phyloP scores from a whole-genome alignment of 495 filamentous ascomycete genomes.

The Sabuloglossum arenarium region DNA sequence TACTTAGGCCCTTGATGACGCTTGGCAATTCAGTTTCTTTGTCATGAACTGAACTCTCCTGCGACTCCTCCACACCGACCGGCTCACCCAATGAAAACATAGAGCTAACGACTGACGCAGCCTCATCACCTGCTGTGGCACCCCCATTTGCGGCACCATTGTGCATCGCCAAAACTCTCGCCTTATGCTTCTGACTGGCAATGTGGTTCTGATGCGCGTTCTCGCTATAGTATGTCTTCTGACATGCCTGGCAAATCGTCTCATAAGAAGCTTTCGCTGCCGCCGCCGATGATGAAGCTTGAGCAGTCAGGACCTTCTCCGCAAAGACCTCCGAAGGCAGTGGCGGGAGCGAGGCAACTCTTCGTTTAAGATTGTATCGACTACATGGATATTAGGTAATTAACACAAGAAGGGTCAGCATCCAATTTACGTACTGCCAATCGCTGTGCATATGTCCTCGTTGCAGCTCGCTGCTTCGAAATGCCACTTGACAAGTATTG shows the following conservation, averaged over 20 bases:
- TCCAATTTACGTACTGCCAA: constrained; percentile 63
- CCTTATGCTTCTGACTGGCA: constrained; percentile 74
- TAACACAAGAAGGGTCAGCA: neutral
- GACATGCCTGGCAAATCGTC: constrained; percentile 59
- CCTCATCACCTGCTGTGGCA: constrained; percentile 36
- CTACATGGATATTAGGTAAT: constrained; percentile 21
- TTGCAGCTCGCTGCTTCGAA: constrained; percentile 83
- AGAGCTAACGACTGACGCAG: constrained; percentile 75
- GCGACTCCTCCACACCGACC: constrained; percentile 24
- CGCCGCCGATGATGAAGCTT: constrained; percentile 60
- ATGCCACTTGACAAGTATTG: constrained; percentile 94
- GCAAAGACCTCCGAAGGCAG: constrained; percentile 84
- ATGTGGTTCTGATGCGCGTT: constrained; percentile 90
- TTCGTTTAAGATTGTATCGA: constrained; percentile 92
- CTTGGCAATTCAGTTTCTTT: constrained; percentile 57
- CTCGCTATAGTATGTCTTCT: constrained; percentile 86
- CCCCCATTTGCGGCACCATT: constrained; percentile 16
- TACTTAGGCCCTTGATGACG: constrained; percentile 58
- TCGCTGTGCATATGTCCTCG: constrained; percentile 89
- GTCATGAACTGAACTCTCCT: constrained; percentile 32
- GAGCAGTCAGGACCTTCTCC: constrained; percentile 88
- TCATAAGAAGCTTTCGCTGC: constrained; percentile 82
- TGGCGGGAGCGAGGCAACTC: constrained; percentile 77
- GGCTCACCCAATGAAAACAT: constrained; percentile 81
- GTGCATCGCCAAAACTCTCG: constrained; percentile 31